Percentiles rank a stretch among this genome's conserved stretches.
Conservation (phyloP, 148 eudicot genomes). For the Drosera capensis region DNA sequence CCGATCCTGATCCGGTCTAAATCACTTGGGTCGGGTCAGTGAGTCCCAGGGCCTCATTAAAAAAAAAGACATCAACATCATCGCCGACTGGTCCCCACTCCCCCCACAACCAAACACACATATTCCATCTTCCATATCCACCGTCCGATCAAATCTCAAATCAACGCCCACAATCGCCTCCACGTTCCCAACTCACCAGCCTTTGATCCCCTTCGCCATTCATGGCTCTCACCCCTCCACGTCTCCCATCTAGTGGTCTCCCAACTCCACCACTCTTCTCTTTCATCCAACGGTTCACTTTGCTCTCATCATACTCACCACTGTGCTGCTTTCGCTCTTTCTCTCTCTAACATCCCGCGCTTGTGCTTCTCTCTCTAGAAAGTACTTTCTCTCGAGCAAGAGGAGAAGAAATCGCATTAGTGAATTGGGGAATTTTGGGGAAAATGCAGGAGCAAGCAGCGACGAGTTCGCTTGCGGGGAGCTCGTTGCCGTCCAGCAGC, state of each 20-base stretch:
- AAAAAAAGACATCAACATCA: no score
- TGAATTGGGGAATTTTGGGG: neutral
- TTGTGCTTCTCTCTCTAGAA: neutral
- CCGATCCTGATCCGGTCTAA: no score
- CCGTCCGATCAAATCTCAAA: slow-evolving; percentile 15
- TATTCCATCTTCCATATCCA: neutral
- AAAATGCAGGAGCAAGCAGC: slow-evolving; percentile 69
- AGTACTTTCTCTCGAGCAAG: neutral
- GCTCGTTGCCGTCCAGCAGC: slow-evolving; percentile 80
- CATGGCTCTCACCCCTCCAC: slow-evolving; percentile 64
- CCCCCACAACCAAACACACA: no score
- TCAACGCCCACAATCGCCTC: slow-evolving; percentile 12
- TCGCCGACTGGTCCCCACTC: no score
- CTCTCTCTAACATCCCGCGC: neutral
- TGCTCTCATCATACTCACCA: no score
- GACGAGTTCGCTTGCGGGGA: slow-evolving; percentile 55
- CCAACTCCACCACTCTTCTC: slow-evolving; percentile 11
- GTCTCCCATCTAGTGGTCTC: slow-evolving; percentile 17
- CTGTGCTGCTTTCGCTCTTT: neutral
- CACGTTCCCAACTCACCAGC: slow-evolving; percentile 27
- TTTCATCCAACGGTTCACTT: no score
- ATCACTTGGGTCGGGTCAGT: no score
- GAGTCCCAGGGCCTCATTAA: no score
- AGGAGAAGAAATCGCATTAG: neutral
- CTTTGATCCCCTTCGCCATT: slow-evolving; percentile 43